Evolutionary conservation across 352 stramenopile species (phyloP).

Genomic region (Globisporangium camurandrum): DNA sequence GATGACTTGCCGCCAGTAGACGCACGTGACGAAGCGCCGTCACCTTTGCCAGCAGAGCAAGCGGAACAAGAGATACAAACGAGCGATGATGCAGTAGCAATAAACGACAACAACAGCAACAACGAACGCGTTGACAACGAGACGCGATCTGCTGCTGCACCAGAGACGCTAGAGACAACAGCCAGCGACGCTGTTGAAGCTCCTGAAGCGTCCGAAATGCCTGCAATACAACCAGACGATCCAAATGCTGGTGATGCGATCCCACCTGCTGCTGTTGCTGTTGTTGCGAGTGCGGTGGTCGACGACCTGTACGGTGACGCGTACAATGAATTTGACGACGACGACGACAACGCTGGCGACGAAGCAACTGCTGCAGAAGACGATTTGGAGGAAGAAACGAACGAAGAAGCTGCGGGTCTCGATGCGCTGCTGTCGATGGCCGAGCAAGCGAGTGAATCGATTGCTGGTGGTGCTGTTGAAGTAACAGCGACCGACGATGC

Average conservation of each 20-base stretch:
- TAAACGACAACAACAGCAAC: no score
- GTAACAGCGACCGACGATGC: neutral
- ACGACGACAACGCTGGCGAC: constrained; percentile 27
- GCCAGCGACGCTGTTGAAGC: neutral
- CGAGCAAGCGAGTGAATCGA: constrained; percentile 1
- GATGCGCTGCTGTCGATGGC: constrained; percentile 12
- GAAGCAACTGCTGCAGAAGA: constrained; percentile 16
- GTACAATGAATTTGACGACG: constrained; percentile 52
- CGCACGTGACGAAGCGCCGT: no score
- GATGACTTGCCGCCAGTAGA: no score
- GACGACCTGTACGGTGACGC: constrained; percentile 54
- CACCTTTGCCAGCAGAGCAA: no score
- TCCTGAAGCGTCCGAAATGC: no score
- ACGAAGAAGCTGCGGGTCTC: neutral
- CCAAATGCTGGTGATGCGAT: neutral
- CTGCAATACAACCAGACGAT: neutral
- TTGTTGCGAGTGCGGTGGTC: constrained; percentile 6
- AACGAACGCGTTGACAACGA: no score
- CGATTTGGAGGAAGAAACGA: constrained; percentile 10
- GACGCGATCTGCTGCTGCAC: no score
- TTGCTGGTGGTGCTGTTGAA: neutral
- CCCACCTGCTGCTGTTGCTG: neutral
- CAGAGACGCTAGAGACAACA: neutral
- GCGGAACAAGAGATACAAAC: no score
- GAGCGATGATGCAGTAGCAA: no score